Evolutionary conservation across 192 early-diverging fungal species (phyloP).

Genomic region (Coemansia sp.): DNA sequence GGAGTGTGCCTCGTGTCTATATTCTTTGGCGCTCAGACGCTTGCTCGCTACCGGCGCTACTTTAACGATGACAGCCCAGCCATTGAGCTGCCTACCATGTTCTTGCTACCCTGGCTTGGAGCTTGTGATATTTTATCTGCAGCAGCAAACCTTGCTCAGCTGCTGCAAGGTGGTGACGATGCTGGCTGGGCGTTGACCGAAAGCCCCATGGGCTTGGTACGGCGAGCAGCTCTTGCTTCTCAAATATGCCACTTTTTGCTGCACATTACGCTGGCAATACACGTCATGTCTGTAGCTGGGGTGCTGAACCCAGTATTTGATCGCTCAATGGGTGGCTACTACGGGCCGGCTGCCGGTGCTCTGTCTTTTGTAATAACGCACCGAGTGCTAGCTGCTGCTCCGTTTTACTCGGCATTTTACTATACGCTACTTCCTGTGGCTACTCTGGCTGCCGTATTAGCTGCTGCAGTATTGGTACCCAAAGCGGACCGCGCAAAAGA

Average conservation of each 20-base stretch:
- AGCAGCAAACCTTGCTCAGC: not conserved
- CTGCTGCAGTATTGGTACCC: slow-evolving; percentile 4
- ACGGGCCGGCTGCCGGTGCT: slow-evolving; percentile 24
- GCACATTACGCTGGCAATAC: slow-evolving; percentile 16
- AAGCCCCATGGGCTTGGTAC: not conserved
- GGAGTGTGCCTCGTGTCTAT: slow-evolving; percentile 15
- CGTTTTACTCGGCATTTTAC: not conserved
- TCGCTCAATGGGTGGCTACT: slow-evolving; percentile 16
- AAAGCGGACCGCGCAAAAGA: not conserved
- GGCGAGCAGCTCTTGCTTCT: slow-evolving; percentile 13
- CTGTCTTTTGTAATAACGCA: slow-evolving; percentile 14
- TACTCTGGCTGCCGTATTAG: slow-evolving; percentile 3
- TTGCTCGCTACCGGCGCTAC: slow-evolving; percentile 17
- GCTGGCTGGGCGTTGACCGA: not conserved
- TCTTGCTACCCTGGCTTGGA: slow-evolving; percentile 30
- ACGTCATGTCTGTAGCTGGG: slow-evolving; percentile 20
- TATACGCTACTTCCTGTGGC: slow-evolving; percentile 10
- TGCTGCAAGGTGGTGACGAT: not conserved
- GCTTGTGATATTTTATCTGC: slow-evolving; percentile 17
- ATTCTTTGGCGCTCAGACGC: slow-evolving; percentile 6
- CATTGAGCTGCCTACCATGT: slow-evolving; percentile 29
- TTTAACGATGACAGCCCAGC: slow-evolving; percentile 19
- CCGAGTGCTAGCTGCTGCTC: slow-evolving; percentile 7
- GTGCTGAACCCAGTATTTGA: slow-evolving; percentile 12
- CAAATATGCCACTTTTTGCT: slow-evolving; percentile 33